Evolutionary conservation across 2,329 filamentous ascomycete genomes (phyloP), one percentile per base, ranked within the genome.

Genomic region (Paraphaeosphaeria sporulosa): DNA sequence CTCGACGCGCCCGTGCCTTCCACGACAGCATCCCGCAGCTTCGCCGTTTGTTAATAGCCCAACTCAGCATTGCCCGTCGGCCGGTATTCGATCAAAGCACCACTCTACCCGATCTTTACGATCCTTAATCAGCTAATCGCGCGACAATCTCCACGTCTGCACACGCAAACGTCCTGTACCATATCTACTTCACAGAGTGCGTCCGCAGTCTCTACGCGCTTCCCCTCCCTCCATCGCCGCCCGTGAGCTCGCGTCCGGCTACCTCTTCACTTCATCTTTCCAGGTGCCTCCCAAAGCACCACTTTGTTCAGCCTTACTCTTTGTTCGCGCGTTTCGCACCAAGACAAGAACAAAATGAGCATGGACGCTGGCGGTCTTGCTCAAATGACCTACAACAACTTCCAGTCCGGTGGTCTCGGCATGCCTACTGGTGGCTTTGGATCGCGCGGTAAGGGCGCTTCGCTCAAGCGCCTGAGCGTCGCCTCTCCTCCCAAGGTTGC

Each of bases 301-400:
- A 30, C 67, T 65, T 73, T 67, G 64, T 69, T 70, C 69, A 69
- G 64, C 67, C 55, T 73, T 71, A 72, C 66, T 57, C 69, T 71
- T 71, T 72, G 64, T 71, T 58, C 64, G 56, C 64, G 63, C 65
- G 62, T 63, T 61, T 66, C 68, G 38, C 55, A 38, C 19, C 27
- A 59, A 64, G 60, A 69, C 66, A 63, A 67, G 59, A 63, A 64
- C 67, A 73, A 60, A 63, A 77, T 82, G 83, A 85, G 83, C 80
- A 90, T 96, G 90, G 91, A 97, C 94, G 90, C 94, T 88, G 94
- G 94, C 87, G 93, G 93, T 95, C 92, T 97, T 85, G 90, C 93
- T 95, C 93, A 96, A 87, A 98, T 98, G 94, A 92, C 93, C 84
- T 94, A 93, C 85, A 92, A 89, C 85, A 87, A 89, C 76, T 76